Evolutionary conservation across 1,284 basidiomycete genomes (phyloP), one percentile per base, ranked within the genome.

Genomic region (Pulveroboletus sp.): DNA sequence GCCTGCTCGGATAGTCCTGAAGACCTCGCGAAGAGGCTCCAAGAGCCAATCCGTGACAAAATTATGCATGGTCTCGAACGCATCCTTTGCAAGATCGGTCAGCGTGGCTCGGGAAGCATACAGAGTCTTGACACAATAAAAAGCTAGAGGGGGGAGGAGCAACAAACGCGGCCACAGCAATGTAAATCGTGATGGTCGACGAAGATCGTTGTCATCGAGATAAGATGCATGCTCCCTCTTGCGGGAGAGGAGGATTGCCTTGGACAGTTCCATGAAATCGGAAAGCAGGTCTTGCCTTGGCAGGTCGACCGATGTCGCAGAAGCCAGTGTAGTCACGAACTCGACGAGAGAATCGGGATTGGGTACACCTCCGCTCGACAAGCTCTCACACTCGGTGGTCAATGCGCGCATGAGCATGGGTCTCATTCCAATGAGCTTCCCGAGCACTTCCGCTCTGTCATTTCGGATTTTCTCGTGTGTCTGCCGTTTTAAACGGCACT

Each of bases 31-130:
- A n/a, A 95, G 68, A 1, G 96, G 96, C 59, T 95, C 90, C 58
- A 95, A 75, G 3, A 98, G 78, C 91, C 95, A 98, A 52, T 87
- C 88, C 26, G 83, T 76, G 63, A 94, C 76, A 71, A 98, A 97
- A 0, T 87, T 87, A 43, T 75, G 76, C 9, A 84, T 63, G 0
- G 95, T 96, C 65, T 91, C 86, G 48, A 79, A 71, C 0, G 84
- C 80, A 58, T 91, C 87, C n/a, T 62, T 62, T 3, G 81, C 77
- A 53, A 90, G 76, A 51, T 86, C 79, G 24, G 71, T 52, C 40
- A 89, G 57, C 12, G 77, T 77, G 4, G 72, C 76, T n/a, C 81
- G 76, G 6, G 82, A 82, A 15, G 73, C 72, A 61, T 83, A 86
- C 11, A 81, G 64, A 39, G 70, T 70, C 26, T 76, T 77, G 53